Percentiles rank a stretch among this genome's conserved stretches.
phyloP scores from a whole-genome alignment of 139 green algal species.

The Micromonas pusilla region DNA sequence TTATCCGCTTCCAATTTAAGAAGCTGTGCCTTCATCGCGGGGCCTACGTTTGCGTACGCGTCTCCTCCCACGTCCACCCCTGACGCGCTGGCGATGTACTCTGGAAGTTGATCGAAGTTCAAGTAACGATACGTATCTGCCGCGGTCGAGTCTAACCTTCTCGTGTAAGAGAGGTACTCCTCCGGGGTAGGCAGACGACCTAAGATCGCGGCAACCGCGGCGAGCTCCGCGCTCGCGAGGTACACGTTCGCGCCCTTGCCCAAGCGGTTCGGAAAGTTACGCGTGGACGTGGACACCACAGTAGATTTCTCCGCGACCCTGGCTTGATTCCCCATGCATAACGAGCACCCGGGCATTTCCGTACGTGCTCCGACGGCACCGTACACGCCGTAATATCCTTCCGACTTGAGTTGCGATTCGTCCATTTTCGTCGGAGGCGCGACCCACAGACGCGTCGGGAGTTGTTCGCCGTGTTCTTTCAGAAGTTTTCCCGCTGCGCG shows the following conservation, averaged over 20 bases:
- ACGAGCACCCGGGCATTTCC: constrained; percentile 36
- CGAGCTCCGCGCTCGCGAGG: constrained; percentile 31
- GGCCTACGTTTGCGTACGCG: no score
- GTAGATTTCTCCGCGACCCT: constrained; percentile 31
- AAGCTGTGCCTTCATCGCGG: no score
- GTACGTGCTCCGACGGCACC: constrained; percentile 29
- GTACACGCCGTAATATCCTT: constrained; percentile 34
- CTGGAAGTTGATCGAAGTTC: constrained; percentile 32
- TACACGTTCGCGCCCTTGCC: constrained; percentile 37
- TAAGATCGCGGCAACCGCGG: constrained; percentile 27
- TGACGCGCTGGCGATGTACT: constrained; percentile 11
- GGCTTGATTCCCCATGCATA: constrained; percentile 39
- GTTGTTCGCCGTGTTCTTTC: constrained; percentile 2
- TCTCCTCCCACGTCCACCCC: no score
- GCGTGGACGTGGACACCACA: constrained; percentile 33
- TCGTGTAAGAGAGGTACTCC: constrained; percentile 23
- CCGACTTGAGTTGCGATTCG: constrained; percentile 24
- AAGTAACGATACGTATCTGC: constrained; percentile 32
- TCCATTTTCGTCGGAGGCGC: constrained; percentile 38
- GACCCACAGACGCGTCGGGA: constrained; percentile 34
- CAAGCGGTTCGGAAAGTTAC: constrained; percentile 36
- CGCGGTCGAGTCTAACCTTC: background rate
- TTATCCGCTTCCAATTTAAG: no score
- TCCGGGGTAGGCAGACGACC: constrained; percentile 16
- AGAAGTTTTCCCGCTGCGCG: constrained; percentile 33